Evolutionary conservation across 176 grass and related monocot genomes (phyloP).

Genomic region (Aechmea fasciata): DNA sequence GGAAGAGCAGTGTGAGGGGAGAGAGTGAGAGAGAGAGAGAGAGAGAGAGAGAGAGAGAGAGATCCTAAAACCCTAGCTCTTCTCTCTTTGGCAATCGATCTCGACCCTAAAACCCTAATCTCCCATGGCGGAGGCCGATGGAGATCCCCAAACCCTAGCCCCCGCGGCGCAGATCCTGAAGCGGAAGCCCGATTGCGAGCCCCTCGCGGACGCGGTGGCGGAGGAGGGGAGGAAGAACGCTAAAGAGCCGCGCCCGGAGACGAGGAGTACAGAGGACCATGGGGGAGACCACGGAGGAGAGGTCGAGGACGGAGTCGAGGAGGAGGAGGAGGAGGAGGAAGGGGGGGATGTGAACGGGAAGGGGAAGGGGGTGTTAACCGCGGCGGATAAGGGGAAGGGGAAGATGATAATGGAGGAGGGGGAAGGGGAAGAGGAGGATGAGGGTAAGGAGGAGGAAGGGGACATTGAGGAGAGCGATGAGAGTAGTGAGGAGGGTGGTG

Average conservation of each 20-base stretch:
- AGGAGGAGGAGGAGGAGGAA: constrained; percentile 3
- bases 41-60: neutral
- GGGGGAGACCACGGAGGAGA: neutral
- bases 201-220: constrained; percentile 15
- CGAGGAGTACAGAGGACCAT: neutral
- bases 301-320: neutral
- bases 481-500: constrained; percentile 2
- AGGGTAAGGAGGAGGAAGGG: neutral
- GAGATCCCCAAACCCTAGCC: constrained; percentile 19
- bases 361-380: constrained; percentile 18
- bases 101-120: neutral
- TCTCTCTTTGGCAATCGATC: neutral
- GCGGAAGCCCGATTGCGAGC: constrained; percentile 35
- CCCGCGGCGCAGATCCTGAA: constrained; percentile 21
- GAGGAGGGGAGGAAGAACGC: neutral
- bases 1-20: too few relatives aligned
- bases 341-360: constrained; percentile 13
- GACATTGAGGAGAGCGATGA: neutral
- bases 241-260: constrained; percentile 23
- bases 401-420: constrained; percentile 56
- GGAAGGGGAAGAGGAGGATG: neutral
- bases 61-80: constrained; percentile 24
- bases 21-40: neutral
- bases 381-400: constrained; percentile 59
- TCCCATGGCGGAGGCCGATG: constrained; percentile 32